A percentile compares a stretch with the other conserved stretches of the same genome.
phyloP scores from a whole-genome alignment of 129 eudicot species.

The Kitagawia praeruptora region DNA sequence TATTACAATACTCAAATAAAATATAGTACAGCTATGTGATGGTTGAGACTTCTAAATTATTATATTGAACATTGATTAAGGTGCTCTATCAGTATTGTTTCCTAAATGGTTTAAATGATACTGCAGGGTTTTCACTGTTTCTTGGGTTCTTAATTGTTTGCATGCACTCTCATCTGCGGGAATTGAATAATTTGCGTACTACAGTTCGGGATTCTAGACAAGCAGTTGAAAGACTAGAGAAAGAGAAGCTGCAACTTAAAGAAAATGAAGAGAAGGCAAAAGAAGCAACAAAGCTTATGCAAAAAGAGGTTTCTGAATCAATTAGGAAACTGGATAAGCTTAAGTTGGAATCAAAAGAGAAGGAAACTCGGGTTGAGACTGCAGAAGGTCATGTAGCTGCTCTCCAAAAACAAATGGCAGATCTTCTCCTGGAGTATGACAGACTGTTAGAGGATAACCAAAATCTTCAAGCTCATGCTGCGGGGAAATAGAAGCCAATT shows the following conservation, averaged over 20 bases:
- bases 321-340: slow-evolving; percentile 49
- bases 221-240: slow-evolving; percentile 73
- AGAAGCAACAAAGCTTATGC: slow-evolving; percentile 44
- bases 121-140: slow-evolving; percentile 76
- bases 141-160: slow-evolving; percentile 90
- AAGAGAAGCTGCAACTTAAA: slow-evolving; percentile 57
- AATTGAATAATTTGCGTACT: slow-evolving; percentile 43
- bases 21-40: neutral
- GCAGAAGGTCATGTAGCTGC: slow-evolving; percentile 88
- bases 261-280: slow-evolving; percentile 67
- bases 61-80: neutral
- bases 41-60: neutral
- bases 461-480: slow-evolving; percentile 63
- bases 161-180: slow-evolving; percentile 78
- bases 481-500: slow-evolving; percentile 18
- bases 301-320: slow-evolving; percentile 46
- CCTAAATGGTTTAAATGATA: slow-evolving; percentile 5
- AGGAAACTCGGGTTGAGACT: slow-evolving; percentile 62
- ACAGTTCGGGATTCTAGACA: slow-evolving; percentile 48
- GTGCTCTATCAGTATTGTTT: neutral
- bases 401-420: slow-evolving; percentile 93
- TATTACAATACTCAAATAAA: neutral
- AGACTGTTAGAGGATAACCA: slow-evolving; percentile 85
- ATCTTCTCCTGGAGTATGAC: slow-evolving; percentile 88
- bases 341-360: slow-evolving; percentile 51